These are phyloP conservation scores for Rubia yunnanensis DNA, from an alignment of 257 asterid genomes.

Conservation along the genomic window DNA sequence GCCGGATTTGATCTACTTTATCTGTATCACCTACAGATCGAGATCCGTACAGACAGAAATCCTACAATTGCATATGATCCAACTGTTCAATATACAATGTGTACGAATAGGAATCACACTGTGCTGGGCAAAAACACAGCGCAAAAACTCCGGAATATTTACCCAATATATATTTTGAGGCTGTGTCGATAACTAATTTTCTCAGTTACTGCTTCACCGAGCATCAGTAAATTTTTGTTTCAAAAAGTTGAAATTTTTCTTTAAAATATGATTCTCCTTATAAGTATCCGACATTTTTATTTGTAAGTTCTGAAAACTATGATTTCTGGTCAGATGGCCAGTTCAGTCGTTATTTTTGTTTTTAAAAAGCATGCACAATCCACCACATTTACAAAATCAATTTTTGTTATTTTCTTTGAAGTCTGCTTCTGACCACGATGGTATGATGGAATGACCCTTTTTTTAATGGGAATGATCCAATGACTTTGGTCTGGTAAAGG, in stretches of 20 bases:
- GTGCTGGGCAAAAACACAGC: too few relatives aligned
- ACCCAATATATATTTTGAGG: not conserved
- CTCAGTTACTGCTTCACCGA: not conserved
- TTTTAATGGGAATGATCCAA: too few relatives aligned
- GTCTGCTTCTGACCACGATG: too few relatives aligned
- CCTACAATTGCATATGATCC: not conserved
- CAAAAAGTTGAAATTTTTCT: not conserved
- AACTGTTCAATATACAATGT: not conserved
- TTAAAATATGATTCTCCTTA: too few relatives aligned
- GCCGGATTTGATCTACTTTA: slow-evolving; percentile 1
- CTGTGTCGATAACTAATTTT: not conserved
- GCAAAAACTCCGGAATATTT: not conserved
- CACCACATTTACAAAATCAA: not conserved
- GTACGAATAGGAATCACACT: not conserved
- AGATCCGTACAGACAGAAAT: not conserved
- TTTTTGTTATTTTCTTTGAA: not conserved
- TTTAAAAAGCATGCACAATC: not conserved
- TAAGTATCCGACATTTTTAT: not conserved
- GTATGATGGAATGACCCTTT: too few relatives aligned
- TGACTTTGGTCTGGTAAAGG: too few relatives aligned
- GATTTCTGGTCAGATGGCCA: too few relatives aligned
- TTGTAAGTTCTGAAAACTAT: too few relatives aligned
- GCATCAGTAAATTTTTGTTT: not conserved
- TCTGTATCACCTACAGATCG: not conserved
- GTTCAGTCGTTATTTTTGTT: too few relatives aligned